phyloP scores from a whole-genome alignment of 192 early-diverging fungal genomes.

The Umbelopsis sp. region DNA sequence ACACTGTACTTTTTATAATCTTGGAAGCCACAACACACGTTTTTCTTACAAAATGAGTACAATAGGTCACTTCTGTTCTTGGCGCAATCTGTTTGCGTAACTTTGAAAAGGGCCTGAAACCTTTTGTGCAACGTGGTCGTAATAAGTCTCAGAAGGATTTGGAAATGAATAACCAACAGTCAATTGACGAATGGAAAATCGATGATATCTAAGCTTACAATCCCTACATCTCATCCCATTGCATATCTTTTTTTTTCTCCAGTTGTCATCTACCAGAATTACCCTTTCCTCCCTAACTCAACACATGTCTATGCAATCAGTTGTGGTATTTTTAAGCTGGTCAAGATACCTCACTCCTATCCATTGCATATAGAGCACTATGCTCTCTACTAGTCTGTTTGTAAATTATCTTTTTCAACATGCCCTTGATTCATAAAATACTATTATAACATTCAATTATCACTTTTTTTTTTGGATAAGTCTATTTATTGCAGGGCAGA shows the following conservation, averaged over 20 bases:
- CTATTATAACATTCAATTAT: background rate
- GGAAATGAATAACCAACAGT: slow-evolving; percentile 15
- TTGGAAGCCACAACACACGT: background rate
- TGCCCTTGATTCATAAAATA: background rate
- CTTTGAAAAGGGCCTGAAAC: slow-evolving; percentile 39
- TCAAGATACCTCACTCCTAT: background rate
- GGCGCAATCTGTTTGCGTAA: slow-evolving; percentile 36
- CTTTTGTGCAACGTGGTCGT: slow-evolving; percentile 35
- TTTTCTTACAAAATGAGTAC: background rate
- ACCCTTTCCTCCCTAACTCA: background rate
- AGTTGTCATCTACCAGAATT: background rate
- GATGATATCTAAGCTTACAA: slow-evolving; percentile 15
- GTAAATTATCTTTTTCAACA: slow-evolving; percentile 1
- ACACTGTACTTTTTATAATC: background rate
- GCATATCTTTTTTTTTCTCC: background rate
- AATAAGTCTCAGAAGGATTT: slow-evolving; percentile 17
- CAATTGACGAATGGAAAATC: slow-evolving; percentile 20
- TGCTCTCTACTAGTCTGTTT: background rate
- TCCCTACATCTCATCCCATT: background rate
- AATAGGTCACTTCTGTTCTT: slow-evolving; percentile 22
- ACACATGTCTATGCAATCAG: background rate
- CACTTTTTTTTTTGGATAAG: background rate
- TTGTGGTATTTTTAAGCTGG: slow-evolving; percentile 2
- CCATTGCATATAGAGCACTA: background rate
- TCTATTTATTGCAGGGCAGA: background rate